Evolutionary conservation across 2,329 filamentous ascomycete species (phyloP), one percentile per base, ranked within the genome.

Genomic region (Aspergillus ochraceoroseus): DNA sequence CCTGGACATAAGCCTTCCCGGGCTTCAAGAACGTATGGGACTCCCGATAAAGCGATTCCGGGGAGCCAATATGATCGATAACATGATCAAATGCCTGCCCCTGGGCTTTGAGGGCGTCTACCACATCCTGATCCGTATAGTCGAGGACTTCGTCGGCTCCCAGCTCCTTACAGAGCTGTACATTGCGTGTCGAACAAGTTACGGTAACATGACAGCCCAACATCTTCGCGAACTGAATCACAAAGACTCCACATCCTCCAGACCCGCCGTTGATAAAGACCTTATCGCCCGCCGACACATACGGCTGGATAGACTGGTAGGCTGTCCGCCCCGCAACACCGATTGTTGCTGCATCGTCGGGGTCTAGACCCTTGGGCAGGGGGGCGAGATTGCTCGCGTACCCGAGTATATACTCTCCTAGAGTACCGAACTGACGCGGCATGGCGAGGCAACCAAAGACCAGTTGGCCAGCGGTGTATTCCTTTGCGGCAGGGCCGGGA

Each of bases 221-320:
- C 0, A 66, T 64, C 56, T 82, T 83, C 6, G 79, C 80, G 30
- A 83, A 72, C 54, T 84, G 80, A 38, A 84, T 76, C 0, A 70
- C 74, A 42, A 72, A 81, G 0, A 72, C 70, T 0, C 81, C 81
- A 1, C 70, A 73, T 0, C 80, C 80, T 7, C 81, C 81, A 4
- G 72, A 77, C 0, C 79, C 79, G 8, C 79, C 80, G 48, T 83
- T 83, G 57, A 83, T 73, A 52, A 83, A 77, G 5, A 84, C 68
- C 50, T 70, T 73, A 36, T 75, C 70, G n/a, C 77, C 77, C 3
- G 59, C 45, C 8, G 66, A 63, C 32, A 73, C 68, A 41, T 70
- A 58, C 1, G 68, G 67, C n/a, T 73, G 57, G 15, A 77, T 61
- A 20, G 59, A 55, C 53, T 75, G 70, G 44, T 70, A 72, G 3